Base-by-base conservation (phyloP, 192 early-diverging fungal genomes). In the Gaertneriomyces semiglobifer region DNA sequence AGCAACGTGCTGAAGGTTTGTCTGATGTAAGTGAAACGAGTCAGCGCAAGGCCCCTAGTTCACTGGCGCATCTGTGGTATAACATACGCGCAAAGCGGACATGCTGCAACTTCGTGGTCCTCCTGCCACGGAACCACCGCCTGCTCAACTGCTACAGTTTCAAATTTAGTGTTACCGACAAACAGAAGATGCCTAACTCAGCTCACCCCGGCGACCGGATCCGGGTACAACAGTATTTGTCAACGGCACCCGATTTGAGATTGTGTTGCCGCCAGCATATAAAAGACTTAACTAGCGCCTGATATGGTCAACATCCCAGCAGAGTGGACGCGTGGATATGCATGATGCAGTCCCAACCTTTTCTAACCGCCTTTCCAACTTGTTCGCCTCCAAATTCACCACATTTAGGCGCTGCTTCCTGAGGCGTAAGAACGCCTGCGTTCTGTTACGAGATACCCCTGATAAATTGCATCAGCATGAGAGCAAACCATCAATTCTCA, bases 361-460 rank as follows among this genome's bases (percentile, higher is more conserved):
- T 63, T 84, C 82, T 50, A 83, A 62, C 16, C 82, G 66, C 68
- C 80, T 83, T 48, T 77, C 76, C 14, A 84, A 59, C 72, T 78
- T 84, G 54, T 84, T 84, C 4, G 64, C 60, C 55, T 84, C 82
- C 44, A 84, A 45, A 52, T 43, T 53, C 19, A 76, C 48, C 38
- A 64, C 62, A 46, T 75, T 75, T 7, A 77, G 61, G 41, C 60
- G 50, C 7, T 10, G 44, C 20, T 73, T 80, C 20, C 82, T 42
- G 14, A 72, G 19, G 48, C 68, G 72, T 12, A 80, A 39, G 74
- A 77, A 84, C 0, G 71, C 19, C 3, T 61, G 16, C 4, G 78
- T 84, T 38, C 68, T 47, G 42, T 56, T 72, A 5, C 77, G 72
- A 14, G 77, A 77, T 19, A 84, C 82, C 25, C 25, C 25, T 33